Base-by-base conservation (phyloP, 2,329 filamentous ascomycete species). In the Coniochaeta sp. region DNA sequence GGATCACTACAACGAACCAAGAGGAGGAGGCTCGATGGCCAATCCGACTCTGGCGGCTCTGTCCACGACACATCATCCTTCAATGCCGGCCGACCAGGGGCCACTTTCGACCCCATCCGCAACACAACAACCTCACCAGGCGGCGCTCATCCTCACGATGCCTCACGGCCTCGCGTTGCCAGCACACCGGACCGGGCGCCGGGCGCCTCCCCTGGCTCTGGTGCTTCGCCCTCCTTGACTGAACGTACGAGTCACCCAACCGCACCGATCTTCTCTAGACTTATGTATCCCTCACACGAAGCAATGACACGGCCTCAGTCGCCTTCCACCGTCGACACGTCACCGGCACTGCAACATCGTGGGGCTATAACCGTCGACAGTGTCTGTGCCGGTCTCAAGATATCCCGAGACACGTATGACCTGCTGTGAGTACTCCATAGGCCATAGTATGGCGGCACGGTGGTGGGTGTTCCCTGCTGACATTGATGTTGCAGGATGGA, bases 281-380 rank as follows among this genome's bases (percentile, higher is more conserved):
- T 57, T 32, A 57, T 57, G 56, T 57, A 56, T 38, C 56, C 56
- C 10, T 57, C 56, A 3, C 56, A 57, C 31, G 56, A 57, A 33
- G 50, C 54, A 14, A 53, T 54, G 26, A 56, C 53, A 1, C 53
- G 56, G 8, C 52, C 52, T 24, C 56, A 54, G 42, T 53, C 53
- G 1, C 56, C 56, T 4, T 56, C 54, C 20, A 54, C 53, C 3
- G 46, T 53, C 16, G 56, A 57, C 30, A 51, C 49, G 1, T 45
- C 53, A 1, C 53, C 53, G 3, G 48, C 16, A 1, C 26, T 28
- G 9, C 48, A 49, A 13, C 51, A 32, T 26, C 42, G 40, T 14
- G 35, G 33, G 4, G 48, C 35, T 8, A 52, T 57, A 30, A 57
- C 51, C 4, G 33, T 54, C 6, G 32, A 53, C 13, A 55, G 33